Percentiles rank a stretch among this genome's conserved stretches.
phyloP scores from a whole-genome alignment of 768 basidiomycete genomes.

The Amanita subjunquillea region DNA sequence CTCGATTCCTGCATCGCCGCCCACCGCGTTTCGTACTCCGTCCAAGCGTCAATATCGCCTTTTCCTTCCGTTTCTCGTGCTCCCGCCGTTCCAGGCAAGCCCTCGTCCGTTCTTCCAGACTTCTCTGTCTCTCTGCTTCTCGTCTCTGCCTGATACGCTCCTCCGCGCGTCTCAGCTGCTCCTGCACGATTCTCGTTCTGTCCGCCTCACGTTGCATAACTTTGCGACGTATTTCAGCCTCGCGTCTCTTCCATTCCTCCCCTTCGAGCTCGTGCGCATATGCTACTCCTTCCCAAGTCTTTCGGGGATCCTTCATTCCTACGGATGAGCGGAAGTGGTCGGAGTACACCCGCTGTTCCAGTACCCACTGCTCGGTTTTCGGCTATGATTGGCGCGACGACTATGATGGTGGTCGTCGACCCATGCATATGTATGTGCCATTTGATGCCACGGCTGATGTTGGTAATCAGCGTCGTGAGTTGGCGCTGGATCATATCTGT shows the following conservation, averaged over 20 bases:
- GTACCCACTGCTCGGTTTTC: constrained; percentile 57
- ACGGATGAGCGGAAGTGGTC: constrained; percentile 9
- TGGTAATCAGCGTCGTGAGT: constrained; percentile 6
- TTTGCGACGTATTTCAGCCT: constrained; percentile 32
- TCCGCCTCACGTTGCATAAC: constrained; percentile 35
- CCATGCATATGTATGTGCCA: constrained; percentile 35
- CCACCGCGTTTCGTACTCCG: constrained; percentile 59
- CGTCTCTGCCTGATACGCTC: constrained; percentile 37
- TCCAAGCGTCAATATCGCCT: constrained; percentile 46
- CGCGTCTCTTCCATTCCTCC: constrained; percentile 42
- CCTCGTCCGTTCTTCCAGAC: constrained; percentile 37
- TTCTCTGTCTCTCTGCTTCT: constrained; percentile 35
- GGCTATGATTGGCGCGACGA: constrained; percentile 30
- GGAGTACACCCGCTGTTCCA: constrained; percentile 42
- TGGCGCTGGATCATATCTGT: not conserved
- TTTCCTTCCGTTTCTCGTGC: constrained; percentile 35
- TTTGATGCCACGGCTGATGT: constrained; percentile 27
- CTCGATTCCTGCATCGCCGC: constrained; percentile 32
- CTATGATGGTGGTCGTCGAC: constrained; percentile 36
- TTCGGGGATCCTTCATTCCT: constrained; percentile 14
- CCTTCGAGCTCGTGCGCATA: constrained; percentile 42
- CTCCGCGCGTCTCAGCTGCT: constrained; percentile 47
- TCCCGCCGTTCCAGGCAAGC: constrained; percentile 27
- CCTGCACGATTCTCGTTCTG: constrained; percentile 19
- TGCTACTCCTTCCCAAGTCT: constrained; percentile 42